Base-by-base conservation (phyloP, 306 rosid species). In the Trichosanthes cucumerina region DNA sequence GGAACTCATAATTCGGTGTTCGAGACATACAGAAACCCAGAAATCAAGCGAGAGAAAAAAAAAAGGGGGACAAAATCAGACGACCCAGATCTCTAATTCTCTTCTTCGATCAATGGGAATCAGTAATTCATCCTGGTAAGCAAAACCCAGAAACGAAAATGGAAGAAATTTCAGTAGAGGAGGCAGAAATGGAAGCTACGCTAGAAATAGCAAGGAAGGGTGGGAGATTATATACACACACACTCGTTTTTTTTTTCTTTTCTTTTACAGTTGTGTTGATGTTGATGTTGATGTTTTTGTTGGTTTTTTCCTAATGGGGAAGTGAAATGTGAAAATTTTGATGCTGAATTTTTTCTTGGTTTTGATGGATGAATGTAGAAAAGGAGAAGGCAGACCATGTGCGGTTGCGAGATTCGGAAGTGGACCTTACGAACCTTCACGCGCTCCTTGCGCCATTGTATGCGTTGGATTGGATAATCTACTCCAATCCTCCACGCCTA, bases 1-100 rank as follows among this genome's bases (percentile, higher is more conserved):
- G 98, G 82, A 95, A 95, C 88, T 95, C 98, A 33, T 85, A 82
- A 85, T 95, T 95, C 1, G 88, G 92, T 34, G 92, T 63, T 62
- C 93, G 93, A 86, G 98, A 87, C 97, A 92, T 92, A 36, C 76
- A 63, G 52, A 9, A 62, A 44, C 7, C 80, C 78, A 70, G 62
- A 77, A 82, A 72, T 24, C 46, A 56, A 53, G 49, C n/a, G n/a
- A n/a, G n/a, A n/a, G n/a, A n/a, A n/a, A 73, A 16, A 64, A 50
- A 49, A 73, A 38, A 73, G 28, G 71, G 49, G 58, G 36, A 58
- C 81, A 85, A 36, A 74, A 74, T 50, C 63, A 18, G 14, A 38
- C n/a, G 2, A 76, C 68, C 38, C 69, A 76, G 79, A 76, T 76
- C 79, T 9, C 52, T 0, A 36, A 18, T 21, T 76, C 23, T 21